These are phyloP conservation scores for Hyaloscypha bicolor DNA, from an alignment of 495 filamentous ascomycete genomes.

Conservation along the genomic window DNA sequence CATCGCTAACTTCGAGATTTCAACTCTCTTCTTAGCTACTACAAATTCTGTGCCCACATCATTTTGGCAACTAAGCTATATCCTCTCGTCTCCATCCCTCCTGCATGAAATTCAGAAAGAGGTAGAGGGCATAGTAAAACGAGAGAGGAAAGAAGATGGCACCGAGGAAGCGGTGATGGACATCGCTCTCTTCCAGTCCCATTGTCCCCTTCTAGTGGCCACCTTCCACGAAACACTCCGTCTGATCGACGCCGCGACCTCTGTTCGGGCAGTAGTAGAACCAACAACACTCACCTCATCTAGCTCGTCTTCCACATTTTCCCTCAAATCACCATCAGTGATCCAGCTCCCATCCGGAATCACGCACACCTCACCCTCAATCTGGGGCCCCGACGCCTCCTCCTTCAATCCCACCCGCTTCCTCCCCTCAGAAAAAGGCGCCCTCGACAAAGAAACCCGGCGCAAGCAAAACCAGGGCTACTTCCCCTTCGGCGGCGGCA, in stretches of 20 bases:
- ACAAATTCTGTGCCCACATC: constrained; percentile 34
- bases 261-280: constrained; percentile 14
- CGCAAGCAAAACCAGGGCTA: constrained; percentile 37
- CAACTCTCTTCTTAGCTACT: constrained; percentile 20
- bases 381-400: constrained; percentile 50
- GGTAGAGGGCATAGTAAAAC: constrained; percentile 9
- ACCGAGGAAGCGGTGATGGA: constrained; percentile 13
- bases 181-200: constrained; percentile 12
- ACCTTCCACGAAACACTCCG: constrained; percentile 28
- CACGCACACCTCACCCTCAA: constrained; percentile 45
- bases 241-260: constrained; percentile 17
- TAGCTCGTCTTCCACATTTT: constrained; percentile 31
- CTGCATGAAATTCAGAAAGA: constrained; percentile 19
- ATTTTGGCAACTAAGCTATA: constrained; percentile 36
- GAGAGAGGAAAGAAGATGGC: background rate
- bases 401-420: constrained; percentile 48
- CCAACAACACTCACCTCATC: constrained; percentile 7
- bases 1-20: constrained; percentile 25
- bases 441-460: constrained; percentile 10
- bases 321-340: constrained; percentile 43
- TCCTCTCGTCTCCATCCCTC: constrained; percentile 20
- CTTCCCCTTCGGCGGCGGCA: constrained; percentile 58
- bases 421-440: constrained; percentile 7
- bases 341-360: constrained; percentile 50
- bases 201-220: constrained; percentile 16